phyloP scores from a whole-genome alignment of 257 asterid species.

The Echium plantagineum region DNA sequence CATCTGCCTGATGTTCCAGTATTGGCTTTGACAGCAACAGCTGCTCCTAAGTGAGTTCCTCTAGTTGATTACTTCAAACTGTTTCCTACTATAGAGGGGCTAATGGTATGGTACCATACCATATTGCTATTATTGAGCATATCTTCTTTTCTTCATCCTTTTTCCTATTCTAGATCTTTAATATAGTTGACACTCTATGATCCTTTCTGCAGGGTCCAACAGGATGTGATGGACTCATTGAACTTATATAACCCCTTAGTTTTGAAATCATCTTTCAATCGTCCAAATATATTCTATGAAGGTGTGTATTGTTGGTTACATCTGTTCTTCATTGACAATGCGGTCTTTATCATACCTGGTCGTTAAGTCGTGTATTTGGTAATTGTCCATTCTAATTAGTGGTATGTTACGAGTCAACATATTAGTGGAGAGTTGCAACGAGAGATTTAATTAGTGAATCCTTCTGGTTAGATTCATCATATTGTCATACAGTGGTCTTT shows the following conservation, averaged over 20 bases:
- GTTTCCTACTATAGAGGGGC: neutral
- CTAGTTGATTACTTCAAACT: neutral
- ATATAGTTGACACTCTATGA: slow-evolving; percentile 7
- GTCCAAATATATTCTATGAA: slow-evolving; percentile 86
- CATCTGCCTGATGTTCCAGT: slow-evolving; percentile 63
- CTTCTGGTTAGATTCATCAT: neutral
- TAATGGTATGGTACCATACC: neutral
- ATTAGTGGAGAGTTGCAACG: neutral
- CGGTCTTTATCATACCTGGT: neutral
- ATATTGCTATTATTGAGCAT: too few relatives aligned
- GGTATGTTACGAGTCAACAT: neutral
- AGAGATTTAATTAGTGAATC: neutral
- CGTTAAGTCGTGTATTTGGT: too few relatives aligned
- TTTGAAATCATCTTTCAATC: slow-evolving; percentile 87
- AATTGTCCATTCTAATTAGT: too few relatives aligned
- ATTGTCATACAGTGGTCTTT: too few relatives aligned
- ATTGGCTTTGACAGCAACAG: slow-evolving; percentile 96
- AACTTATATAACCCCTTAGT: slow-evolving; percentile 70
- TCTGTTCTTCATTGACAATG: slow-evolving; percentile 11
- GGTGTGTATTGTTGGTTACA: slow-evolving; percentile 32
- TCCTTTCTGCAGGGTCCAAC: slow-evolving; percentile 73
- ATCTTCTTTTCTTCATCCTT: neutral
- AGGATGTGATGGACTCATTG: slow-evolving; percentile 75
- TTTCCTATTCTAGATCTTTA: neutral
- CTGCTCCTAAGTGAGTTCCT: slow-evolving; percentile 85